phyloP scores from a whole-genome alignment of 2,329 filamentous ascomycete species.

The Fulvia fulva region DNA sequence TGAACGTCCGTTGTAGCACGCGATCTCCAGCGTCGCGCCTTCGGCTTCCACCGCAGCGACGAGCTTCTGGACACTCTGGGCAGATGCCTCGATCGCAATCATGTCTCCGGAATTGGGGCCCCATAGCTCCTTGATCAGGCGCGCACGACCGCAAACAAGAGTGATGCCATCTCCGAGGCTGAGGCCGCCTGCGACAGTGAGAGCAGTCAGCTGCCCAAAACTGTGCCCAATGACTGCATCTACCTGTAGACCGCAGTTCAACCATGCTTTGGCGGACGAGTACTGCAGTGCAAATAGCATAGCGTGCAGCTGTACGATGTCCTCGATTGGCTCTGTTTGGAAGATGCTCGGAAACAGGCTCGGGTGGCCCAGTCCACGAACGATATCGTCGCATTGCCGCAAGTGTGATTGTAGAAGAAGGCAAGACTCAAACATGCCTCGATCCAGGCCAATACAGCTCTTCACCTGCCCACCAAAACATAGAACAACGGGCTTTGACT shows the following conservation, averaged over 20 bases:
- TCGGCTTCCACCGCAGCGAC: background rate
- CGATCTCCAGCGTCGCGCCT: background rate
- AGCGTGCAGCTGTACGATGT: constrained; percentile 3
- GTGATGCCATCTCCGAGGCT: background rate
- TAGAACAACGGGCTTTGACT: background rate
- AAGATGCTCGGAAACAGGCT: constrained; percentile 8
- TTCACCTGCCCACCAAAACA: constrained; percentile 5
- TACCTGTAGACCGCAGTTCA: constrained; percentile 1
- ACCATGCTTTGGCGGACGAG: constrained; percentile 6
- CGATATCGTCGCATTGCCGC: background rate
- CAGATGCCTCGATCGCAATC: background rate
- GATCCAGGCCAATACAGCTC: background rate
- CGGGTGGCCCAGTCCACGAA: background rate
- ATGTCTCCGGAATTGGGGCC: constrained; percentile 4
- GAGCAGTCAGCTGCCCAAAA: constrained; percentile 8
- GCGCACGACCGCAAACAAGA: constrained; percentile 3
- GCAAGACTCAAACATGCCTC: background rate
- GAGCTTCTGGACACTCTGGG: background rate
- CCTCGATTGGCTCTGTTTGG: background rate
- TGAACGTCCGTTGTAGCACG: constrained; percentile 7
- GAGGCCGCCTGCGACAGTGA: background rate
- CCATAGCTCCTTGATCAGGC: constrained; percentile 4
- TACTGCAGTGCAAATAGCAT: constrained; percentile 10
- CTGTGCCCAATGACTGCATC: constrained; percentile 9
- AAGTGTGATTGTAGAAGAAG: background rate